These are phyloP conservation scores for Curvularia spicifera DNA, from an alignment of 2,329 filamentous ascomycete genomes.

Conservation along the genomic window DNA sequence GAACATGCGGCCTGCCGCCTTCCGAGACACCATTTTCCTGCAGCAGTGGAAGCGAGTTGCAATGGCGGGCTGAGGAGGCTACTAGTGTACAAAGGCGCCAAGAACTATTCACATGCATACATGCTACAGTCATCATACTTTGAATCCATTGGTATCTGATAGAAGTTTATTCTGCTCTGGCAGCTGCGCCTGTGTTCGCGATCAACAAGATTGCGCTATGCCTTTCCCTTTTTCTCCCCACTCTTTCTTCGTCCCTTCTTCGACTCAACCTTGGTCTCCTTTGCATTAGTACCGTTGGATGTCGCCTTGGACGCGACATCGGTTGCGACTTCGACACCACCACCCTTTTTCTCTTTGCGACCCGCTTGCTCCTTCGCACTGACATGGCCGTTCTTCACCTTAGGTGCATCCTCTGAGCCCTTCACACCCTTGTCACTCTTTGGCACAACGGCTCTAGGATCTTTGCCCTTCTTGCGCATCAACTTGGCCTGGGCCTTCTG, in stretches of 20 bases:
- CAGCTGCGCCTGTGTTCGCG: background rate
- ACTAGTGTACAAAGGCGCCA: background rate
- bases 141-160: constrained; percentile 8
- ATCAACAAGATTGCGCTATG: constrained; percentile 9
- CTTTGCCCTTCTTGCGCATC: constrained; percentile 56
- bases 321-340: constrained; percentile 16
- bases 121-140: background rate
- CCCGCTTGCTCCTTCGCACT: constrained; percentile 14
- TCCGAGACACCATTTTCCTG: background rate
- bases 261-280: constrained; percentile 23
- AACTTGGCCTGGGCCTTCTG: constrained; percentile 53
- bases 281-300: constrained; percentile 16
- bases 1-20: background rate
- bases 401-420: constrained; percentile 13
- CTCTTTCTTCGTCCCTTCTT: constrained; percentile 31
- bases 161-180: background rate
- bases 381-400: constrained; percentile 10
- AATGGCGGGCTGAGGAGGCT: background rate
- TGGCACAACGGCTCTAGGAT: constrained; percentile 50
- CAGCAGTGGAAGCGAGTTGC: background rate
- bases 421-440: constrained; percentile 32
- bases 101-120: background rate
- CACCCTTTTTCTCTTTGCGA: constrained; percentile 23
- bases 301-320: background rate
- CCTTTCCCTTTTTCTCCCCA: constrained; percentile 29